Percentiles rank a stretch among this genome's conserved stretches.
These are phyloP conservation scores for Hyaloscypha finlandica DNA, from an alignment of 495 filamentous ascomycete species.

Conservation along the genomic window DNA sequence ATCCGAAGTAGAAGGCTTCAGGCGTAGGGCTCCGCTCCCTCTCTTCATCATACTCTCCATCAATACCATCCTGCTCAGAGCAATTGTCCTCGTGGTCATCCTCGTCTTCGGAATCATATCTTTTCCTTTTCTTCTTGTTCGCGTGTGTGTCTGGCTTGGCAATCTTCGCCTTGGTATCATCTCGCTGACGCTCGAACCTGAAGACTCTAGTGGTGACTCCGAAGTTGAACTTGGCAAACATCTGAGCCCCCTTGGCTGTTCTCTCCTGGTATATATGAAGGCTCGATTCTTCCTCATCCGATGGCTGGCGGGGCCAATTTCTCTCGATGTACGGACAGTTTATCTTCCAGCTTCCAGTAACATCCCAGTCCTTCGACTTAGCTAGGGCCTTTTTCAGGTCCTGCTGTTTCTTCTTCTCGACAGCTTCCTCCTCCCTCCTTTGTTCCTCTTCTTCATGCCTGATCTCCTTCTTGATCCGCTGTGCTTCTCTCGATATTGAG, in stretches of 20 bases:
- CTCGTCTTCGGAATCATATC: conserved; percentile 1
- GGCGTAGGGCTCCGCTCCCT: conserved; percentile 6
- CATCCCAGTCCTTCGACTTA: conserved; percentile 15
- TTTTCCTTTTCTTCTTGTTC: not conserved
- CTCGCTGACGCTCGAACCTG: conserved; percentile 6
- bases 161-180: not conserved
- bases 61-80: too few species aligned
- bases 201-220: conserved; percentile 2
- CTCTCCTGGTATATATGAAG: conserved; percentile 6
- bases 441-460: not conserved
- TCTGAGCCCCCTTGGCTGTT: conserved; percentile 1
- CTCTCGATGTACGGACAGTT: conserved; percentile 3
- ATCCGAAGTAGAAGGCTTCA: conserved; percentile 1
- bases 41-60: not conserved
- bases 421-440: not conserved
- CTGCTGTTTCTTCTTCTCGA: conserved; percentile 8
- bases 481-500: not conserved
- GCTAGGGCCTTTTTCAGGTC: not conserved
- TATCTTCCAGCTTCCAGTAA: conserved; percentile 11
- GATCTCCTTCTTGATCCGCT: not conserved
- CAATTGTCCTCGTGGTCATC: not conserved
- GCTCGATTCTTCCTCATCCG: not conserved
- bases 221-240: conserved; percentile 22
- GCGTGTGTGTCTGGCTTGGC: not conserved
- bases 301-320: not conserved